Base-by-base conservation (phyloP, 1,284 basidiomycete species). In the Meripilus lineatus region DNA sequence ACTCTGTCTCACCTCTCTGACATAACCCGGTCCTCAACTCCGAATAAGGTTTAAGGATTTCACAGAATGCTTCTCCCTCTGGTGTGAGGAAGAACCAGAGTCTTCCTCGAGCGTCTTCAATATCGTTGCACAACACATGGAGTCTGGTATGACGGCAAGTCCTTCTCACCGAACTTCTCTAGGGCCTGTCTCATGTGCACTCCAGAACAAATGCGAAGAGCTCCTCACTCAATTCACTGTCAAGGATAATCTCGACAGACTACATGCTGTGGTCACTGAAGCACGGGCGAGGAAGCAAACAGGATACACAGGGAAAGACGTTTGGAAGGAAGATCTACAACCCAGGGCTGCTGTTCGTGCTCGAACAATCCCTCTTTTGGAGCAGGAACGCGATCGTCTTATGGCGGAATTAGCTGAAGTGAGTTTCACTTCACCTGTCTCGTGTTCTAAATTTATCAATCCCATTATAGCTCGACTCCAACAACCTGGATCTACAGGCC, bases 1-100 rank as follows among this genome's bases (percentile, higher is more conserved):
- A 28, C 20, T 18, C 30, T 38, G 17, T 13, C 32, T 23, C 4
- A 8, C 24, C n/a, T 18, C 17, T 36, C 13, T 26, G 5, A 28
- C 38, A 13, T 28, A 28, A 26, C 10, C n/a, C 25, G 6, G 14
- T 13, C 6, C 11, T 5, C 7, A 47, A 28, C 44, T 32, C 24
- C 28, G 5, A 26, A n/a, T 36, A 21, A 89, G 85, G 38, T 85
- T 79, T 54, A 81, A 87, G 55, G 83, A 89, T 58, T 89, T 88
- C 51, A 68, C 75, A 4, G 81, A 86, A 64, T 88, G 86, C 57
- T 89, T 89, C 55, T 72, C 84, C 14, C 63, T 80, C 21, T 86
- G 81, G 65, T 83, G 80, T 36, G 79, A 86, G 51, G 83, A 86
- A 52, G 78, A 85, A 50, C 81, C 79, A 35, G 79, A 83, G 44